phyloP scores from a whole-genome alignment of 306 rosid species.

The Lupinus albus region DNA sequence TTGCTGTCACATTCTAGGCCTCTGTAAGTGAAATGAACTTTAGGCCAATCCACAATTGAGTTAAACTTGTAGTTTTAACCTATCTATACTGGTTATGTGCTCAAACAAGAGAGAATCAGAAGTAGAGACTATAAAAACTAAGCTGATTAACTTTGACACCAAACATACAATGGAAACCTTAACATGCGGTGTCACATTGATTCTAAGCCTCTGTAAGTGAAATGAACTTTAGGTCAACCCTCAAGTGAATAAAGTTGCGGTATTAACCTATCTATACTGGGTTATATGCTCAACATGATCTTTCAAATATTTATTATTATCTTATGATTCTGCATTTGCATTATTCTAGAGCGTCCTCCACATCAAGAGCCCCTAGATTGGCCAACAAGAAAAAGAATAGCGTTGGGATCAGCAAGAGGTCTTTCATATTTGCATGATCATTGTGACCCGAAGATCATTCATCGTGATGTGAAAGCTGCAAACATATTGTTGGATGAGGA shows the following conservation, averaged over 20 bases:
- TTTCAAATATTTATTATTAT: constrained; percentile 13
- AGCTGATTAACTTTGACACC: too few relatives aligned
- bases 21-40: too few relatives aligned
- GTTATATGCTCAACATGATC: not conserved
- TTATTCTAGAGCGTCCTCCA: constrained; percentile 78
- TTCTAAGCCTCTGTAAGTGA: not conserved
- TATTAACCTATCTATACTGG: not conserved
- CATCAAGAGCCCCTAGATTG: constrained; percentile 91
- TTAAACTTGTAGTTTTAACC: too few relatives aligned
- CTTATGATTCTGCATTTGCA: constrained; percentile 29
- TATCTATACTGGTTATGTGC: not conserved
- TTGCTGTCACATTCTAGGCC: too few relatives aligned
- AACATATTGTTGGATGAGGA: constrained; percentile 95
- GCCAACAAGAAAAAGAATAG: constrained; percentile 89
- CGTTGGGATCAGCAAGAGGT: constrained; percentile 97
- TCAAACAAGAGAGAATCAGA: not conserved
- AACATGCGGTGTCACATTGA: too few relatives aligned
- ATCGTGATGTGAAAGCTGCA: constrained; percentile 97
- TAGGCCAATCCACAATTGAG: too few relatives aligned
- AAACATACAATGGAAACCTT: too few relatives aligned
- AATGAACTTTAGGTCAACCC: not conserved
- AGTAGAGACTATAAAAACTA: not conserved
- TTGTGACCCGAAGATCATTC: constrained; percentile 96
- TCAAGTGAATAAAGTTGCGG: not conserved
- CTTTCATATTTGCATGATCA: constrained; percentile 97